Evolutionary conservation across 129 eudicot genomes (phyloP).

Genomic region (Tagetes erecta): DNA sequence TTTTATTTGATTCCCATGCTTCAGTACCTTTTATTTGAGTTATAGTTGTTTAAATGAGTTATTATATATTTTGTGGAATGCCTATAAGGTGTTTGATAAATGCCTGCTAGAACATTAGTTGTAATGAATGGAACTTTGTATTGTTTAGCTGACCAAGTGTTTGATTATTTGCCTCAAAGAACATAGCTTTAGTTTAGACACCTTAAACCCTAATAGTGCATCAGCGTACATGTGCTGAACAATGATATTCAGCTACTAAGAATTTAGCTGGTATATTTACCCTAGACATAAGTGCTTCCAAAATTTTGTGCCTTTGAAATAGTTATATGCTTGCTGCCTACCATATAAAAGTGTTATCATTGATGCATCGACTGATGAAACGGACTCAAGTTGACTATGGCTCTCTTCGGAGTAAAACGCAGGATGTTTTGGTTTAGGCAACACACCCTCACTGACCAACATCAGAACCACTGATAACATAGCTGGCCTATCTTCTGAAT

Average conservation of each 20-base stretch:
- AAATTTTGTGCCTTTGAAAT: not conserved
- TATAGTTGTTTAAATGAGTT: not conserved
- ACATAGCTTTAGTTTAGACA: not conserved
- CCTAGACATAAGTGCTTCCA: not conserved
- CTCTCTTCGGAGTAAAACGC: constrained; percentile 24
- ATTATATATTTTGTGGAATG: not conserved
- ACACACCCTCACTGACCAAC: constrained; percentile 41
- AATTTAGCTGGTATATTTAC: not conserved
- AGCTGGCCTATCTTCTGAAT: constrained; percentile 49
- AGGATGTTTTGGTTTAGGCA: constrained; percentile 36
- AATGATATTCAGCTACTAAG: not conserved
- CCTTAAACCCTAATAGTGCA: no score
- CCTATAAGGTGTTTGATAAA: not conserved
- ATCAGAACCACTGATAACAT: constrained; percentile 51
- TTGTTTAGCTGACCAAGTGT: not conserved
- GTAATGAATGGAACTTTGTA: not conserved
- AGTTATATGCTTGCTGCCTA: not conserved
- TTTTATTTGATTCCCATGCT: not conserved
- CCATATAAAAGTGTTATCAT: constrained; percentile 24
- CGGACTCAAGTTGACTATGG: not conserved
- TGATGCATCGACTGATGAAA: constrained; percentile 9
- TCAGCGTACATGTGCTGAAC: not conserved
- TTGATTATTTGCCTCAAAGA: constrained; percentile 1
- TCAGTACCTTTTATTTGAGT: not conserved
- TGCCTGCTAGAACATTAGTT: not conserved